Conservation (phyloP, 495 filamentous ascomycete species). For the Daldinia caldariorum region DNA sequence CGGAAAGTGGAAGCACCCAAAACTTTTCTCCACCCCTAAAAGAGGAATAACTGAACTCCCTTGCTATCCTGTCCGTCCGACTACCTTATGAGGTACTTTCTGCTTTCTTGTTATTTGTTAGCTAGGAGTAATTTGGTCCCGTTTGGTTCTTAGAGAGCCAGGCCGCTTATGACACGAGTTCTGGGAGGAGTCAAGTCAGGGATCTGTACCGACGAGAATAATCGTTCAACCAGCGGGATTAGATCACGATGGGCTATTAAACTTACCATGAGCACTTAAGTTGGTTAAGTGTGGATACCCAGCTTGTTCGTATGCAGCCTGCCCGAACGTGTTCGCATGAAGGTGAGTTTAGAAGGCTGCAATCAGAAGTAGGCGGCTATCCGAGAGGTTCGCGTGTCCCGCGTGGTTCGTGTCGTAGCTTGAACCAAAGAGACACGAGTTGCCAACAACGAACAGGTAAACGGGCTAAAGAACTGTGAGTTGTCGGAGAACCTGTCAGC, state of each 20-base stretch:
- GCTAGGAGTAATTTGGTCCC: not conserved
- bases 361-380: conserved; percentile 53
- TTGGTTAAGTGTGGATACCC: conserved; percentile 45
- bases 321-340: conserved; percentile 62
- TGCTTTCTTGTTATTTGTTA: conserved; percentile 1
- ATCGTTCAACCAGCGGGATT: conserved; percentile 17
- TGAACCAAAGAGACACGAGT: conserved; percentile 41
- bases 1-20: conserved; percentile 47
- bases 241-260: conserved; percentile 31
- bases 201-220: conserved; percentile 13
- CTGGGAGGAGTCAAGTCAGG: not conserved
- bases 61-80: conserved; percentile 28
- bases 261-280: conserved; percentile 35
- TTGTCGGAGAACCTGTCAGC: conserved; percentile 45
- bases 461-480: conserved; percentile 41
- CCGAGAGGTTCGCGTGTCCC: conserved; percentile 50
- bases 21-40: conserved; percentile 39
- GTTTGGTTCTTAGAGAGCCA: not conserved
- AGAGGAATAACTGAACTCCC: conserved; percentile 37
- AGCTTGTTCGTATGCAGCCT: conserved; percentile 58
- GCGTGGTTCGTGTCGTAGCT: conserved; percentile 45
- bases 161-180: conserved; percentile 4
- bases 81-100: conserved; percentile 25
- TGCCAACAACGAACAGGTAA: conserved; percentile 41
- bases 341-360: conserved; percentile 51